Evolutionary conservation across 2,329 filamentous ascomycete genomes (phyloP), one percentile per base, ranked within the genome.

Genomic region (Colletotrichum sp.): DNA sequence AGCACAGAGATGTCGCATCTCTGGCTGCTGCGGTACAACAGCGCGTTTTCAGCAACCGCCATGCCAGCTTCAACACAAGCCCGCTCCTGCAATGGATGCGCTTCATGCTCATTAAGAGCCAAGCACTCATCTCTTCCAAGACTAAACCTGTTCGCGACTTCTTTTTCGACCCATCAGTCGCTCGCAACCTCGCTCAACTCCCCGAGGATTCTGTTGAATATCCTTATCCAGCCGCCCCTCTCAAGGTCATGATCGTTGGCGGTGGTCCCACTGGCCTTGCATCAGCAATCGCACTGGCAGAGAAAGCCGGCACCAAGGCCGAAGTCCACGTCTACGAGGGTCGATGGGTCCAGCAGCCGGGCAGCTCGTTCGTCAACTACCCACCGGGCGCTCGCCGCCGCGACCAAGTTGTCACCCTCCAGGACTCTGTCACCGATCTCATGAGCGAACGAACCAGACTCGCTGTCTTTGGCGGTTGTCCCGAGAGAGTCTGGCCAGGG

Each of bases 251-350:
- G 18, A 32, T 61, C 18, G 12, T 61, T 14, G 58, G 58, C 2
- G 58, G 58, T 1, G 58, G 58, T 34, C 58, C 58, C 0, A 61
- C 58, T 2, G 58, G 58, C 2, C 58, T 61, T 1, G 58, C 58
- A 34, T 61, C 58, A 4, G 58, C 58, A 14, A 34, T 61, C 18
- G 58, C 58, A 12, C 78, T 84, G 5, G 82, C 83, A 12, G 83
- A 84, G 58, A 83, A 83, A 65, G 82, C 82, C 18, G 75, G 58
- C 0, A 81, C 80, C 1, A 79, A 76, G 9, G 79, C 84, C 10
- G 80, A 84, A 69, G 81, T 84, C 1, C 83, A 84, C 72, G 79
- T 84, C 24, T 84, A 81, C 74, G 83, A 84, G 72, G 78, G 82
- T 21, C 80, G 83, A 7, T 84, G 83, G 82, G 76, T 81, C 5